A percentile compares a stretch with the other conserved stretches of the same genome.
Conservation (phyloP, 495 filamentous ascomycete species). For the Tricharina praecox region DNA sequence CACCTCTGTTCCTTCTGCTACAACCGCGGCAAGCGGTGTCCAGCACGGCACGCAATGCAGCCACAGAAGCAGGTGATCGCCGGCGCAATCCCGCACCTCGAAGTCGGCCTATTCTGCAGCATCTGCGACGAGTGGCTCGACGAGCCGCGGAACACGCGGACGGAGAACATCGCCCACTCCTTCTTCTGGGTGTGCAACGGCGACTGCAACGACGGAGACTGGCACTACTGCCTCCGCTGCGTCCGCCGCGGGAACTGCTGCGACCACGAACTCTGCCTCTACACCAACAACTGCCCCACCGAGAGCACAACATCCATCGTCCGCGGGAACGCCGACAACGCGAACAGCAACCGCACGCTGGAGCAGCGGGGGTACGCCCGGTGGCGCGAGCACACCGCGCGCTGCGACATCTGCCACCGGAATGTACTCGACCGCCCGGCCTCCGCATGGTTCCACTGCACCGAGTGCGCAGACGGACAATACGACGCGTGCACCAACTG, state of each 20-base stretch:
- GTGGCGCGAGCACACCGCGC: not conserved
- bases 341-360: not conserved
- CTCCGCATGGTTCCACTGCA: slow-evolving; percentile 14
- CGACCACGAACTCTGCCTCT: slow-evolving; percentile 17
- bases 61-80: not conserved
- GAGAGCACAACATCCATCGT: not conserved
- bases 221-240: slow-evolving; percentile 13
- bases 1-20: slow-evolving; percentile 1
- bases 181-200: slow-evolving; percentile 17
- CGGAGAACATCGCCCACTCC: not conserved
- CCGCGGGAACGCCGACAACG: not conserved
- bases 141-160: not conserved
- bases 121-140: slow-evolving; percentile 19
- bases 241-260: slow-evolving; percentile 14
- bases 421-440: not conserved
- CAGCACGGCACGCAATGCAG: not conserved
- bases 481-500: slow-evolving; percentile 16
- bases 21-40: not conserved
- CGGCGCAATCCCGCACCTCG: not conserved
- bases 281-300: slow-evolving; percentile 5
- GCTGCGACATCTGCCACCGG: not conserved
- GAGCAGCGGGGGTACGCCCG: not conserved
- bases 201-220: slow-evolving; percentile 8
- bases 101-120: slow-evolving; percentile 16
- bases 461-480: slow-evolving; percentile 6